These are phyloP conservation scores for Alectoria sarmentosa DNA, from an alignment of 495 filamentous ascomycete species.

Conservation along the genomic window DNA sequence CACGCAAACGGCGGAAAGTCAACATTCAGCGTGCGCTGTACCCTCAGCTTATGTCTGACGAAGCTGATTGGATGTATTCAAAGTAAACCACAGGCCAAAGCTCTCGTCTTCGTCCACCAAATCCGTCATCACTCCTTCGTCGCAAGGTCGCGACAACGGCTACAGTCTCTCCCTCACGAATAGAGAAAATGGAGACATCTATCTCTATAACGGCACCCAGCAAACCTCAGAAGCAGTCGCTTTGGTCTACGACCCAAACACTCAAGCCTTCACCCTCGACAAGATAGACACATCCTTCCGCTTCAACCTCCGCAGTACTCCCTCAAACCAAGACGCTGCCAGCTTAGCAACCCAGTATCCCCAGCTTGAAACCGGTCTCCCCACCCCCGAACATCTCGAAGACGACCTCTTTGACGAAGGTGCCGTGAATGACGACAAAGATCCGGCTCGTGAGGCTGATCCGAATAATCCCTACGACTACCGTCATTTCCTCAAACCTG, in stretches of 20 bases:
- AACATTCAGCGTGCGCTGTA: conserved; percentile 19
- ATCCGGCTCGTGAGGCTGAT: conserved; percentile 35
- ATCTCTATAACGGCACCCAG: conserved; percentile 45
- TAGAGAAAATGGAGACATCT: conserved; percentile 40
- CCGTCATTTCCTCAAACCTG: conserved; percentile 45
- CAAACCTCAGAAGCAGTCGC: conserved; percentile 41
- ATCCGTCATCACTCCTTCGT: conserved; percentile 36
- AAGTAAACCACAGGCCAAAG: conserved; percentile 47
- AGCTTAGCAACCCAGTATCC: conserved; percentile 41
- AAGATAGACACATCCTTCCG: conserved; percentile 44
- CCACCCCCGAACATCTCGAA: conserved; percentile 31
- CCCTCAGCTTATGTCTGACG: background rate
- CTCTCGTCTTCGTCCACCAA: conserved; percentile 37
- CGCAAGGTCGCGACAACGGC: conserved; percentile 32
- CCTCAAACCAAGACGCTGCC: conserved; percentile 38
- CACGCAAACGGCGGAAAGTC: conserved; percentile 18
- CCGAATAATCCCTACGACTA: conserved; percentile 52
- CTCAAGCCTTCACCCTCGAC: conserved; percentile 46
- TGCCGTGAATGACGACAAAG: conserved; percentile 40
- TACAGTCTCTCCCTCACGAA: conserved; percentile 47
- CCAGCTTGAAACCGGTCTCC: conserved; percentile 40
- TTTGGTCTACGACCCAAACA: conserved; percentile 46
- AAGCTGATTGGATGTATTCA: background rate
- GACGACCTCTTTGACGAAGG: conserved; percentile 36
- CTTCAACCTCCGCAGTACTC: conserved; percentile 50